A percentile compares a stretch with the other conserved stretches of the same genome.
phyloP scores from a whole-genome alignment of 441 rosid genomes.

The Erodium moschatum region DNA sequence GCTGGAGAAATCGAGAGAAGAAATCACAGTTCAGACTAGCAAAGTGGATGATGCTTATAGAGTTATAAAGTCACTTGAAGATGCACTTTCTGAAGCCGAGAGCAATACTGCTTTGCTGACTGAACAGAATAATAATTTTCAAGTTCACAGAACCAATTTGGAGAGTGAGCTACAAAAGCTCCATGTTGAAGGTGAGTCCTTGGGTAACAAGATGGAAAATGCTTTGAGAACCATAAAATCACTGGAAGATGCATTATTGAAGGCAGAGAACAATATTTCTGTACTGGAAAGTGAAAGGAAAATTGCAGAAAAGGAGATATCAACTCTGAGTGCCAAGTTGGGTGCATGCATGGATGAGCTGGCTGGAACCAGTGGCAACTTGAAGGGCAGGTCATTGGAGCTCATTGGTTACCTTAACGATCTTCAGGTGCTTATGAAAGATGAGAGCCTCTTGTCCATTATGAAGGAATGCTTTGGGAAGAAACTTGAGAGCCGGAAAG shows the following conservation, averaged over 20 bases:
- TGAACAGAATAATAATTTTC: slow-evolving; percentile 35
- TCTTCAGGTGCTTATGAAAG: slow-evolving; percentile 51
- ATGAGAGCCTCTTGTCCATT: slow-evolving; percentile 34
- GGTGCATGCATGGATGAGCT: slow-evolving; percentile 73
- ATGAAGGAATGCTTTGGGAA: slow-evolving; percentile 45
- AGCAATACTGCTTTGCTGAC: slow-evolving; percentile 38
- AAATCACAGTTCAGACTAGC: slow-evolving; percentile 37
- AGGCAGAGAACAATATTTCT: slow-evolving; percentile 46
- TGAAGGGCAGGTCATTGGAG: slow-evolving; percentile 51
- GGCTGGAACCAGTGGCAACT: slow-evolving; percentile 52
- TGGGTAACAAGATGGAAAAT: slow-evolving; percentile 41
- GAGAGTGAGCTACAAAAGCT: slow-evolving; percentile 49
- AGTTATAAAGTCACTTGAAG: slow-evolving; percentile 58
- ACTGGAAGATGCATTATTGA: slow-evolving; percentile 52
- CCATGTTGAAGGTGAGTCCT: slow-evolving; percentile 47
- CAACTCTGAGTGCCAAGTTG: slow-evolving; percentile 53
- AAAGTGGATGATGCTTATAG: slow-evolving; percentile 48
- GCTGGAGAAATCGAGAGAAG: slow-evolving; percentile 45
- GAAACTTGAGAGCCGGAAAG: slow-evolving; percentile 47
- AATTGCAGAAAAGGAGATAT: slow-evolving; percentile 54
- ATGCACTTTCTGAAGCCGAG: slow-evolving; percentile 48
- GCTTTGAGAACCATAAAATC: slow-evolving; percentile 46
- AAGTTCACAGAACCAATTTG: slow-evolving; percentile 35
- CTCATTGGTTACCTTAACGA: slow-evolving; percentile 40
- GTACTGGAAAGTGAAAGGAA: slow-evolving; percentile 50